Percentiles rank a stretch among this genome's conserved stretches.
These are phyloP conservation scores for Cryptosporidium sp. DNA, from an alignment of 169 alveolate genomes.

Conservation along the genomic window DNA sequence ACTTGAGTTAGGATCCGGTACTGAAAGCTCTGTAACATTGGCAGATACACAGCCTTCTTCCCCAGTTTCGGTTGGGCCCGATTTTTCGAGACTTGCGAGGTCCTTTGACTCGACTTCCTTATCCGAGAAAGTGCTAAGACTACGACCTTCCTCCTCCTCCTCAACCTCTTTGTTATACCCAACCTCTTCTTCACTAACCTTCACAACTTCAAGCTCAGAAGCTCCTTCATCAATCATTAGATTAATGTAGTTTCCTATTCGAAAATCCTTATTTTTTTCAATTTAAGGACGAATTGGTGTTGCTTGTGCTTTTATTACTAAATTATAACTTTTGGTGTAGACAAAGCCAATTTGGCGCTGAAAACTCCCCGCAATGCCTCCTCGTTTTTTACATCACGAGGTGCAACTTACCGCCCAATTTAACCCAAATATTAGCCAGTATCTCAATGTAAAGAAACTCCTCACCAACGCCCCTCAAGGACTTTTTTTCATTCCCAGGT, in stretches of 20 bases:
- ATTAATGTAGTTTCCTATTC: conserved; percentile 48
- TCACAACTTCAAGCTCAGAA: conserved; percentile 64
- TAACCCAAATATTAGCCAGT: neutral
- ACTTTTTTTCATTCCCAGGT: neutral
- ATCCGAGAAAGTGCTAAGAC: conserved; percentile 63
- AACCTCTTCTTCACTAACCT: conserved; percentile 26
- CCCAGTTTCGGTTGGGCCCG: conserved; percentile 22
- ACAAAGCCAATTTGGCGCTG: conserved; percentile 70
- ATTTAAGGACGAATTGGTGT: conserved; percentile 59
- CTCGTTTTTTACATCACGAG: conserved; percentile 71
- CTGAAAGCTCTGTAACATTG: neutral
- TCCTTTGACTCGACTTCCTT: conserved; percentile 67
- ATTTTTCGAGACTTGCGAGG: conserved; percentile 28
- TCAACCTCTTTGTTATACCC: conserved; percentile 57
- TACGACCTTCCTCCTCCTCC: conserved; percentile 74
- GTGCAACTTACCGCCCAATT: conserved; percentile 60
- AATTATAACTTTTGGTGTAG: conserved; percentile 68
- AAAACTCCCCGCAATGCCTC: conserved; percentile 74
- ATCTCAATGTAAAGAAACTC: neutral
- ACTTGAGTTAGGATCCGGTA: neutral
- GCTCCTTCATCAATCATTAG: conserved; percentile 71
- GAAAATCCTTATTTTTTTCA: conserved; percentile 29
- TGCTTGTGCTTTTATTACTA: conserved; percentile 40
- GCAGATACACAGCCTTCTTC: conserved; percentile 16
- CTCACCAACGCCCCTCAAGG: neutral